Evolutionary conservation across 2,329 filamentous ascomycete species (phyloP), one percentile per base, ranked within the genome.

Genomic region (Cytospora piceae): DNA sequence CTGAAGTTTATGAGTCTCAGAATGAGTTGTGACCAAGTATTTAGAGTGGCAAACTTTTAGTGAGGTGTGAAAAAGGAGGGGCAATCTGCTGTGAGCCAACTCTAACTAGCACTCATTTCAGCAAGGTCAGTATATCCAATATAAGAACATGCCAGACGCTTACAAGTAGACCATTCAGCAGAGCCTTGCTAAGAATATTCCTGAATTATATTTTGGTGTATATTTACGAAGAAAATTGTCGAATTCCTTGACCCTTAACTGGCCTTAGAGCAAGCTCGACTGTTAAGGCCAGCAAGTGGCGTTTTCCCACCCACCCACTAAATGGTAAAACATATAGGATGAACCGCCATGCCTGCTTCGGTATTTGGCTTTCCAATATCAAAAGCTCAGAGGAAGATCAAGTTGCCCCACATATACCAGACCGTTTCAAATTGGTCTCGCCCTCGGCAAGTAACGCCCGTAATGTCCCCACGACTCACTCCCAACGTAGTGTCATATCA

Each of bases 61-160:
- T 49, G 46, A 22, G 46, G n/a, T 49, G 46, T 24, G 15, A n/a
- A 49, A 49, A 49, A 49, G 46, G 46, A 49, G 46, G 46, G 46
- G 46, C 46, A 49, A 24, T 24, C 7, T 2, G 39, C 46, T 24
- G n/a, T 24, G 9, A 49, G 46, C 46, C 6, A 49, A 24, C 46
- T 24, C 46, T 49, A 49, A 49, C 46, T 49, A 49, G n/a, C n/a
- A 49, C 1, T 11, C 24, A 49, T n/a, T 14, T 4, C n/a, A n/a
- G 24, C 46, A 11, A 49, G 6, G 5, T 20, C n/a, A 12, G 8
- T 24, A 49, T 22, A 24, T 49, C 20, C 14, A n/a, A 49, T 7
- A 24, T 49, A 22, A 49, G 11, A n/a, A 49, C 46, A 49, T 3
- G 6, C 20, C n/a, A 12, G 22, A 20, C 22, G 12, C n/a, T 49